A percentile compares a stretch with the other conserved stretches of the same genome.
phyloP scores from a whole-genome alignment of 192 early-diverging fungal genomes.

The Mortierella antarctica region DNA sequence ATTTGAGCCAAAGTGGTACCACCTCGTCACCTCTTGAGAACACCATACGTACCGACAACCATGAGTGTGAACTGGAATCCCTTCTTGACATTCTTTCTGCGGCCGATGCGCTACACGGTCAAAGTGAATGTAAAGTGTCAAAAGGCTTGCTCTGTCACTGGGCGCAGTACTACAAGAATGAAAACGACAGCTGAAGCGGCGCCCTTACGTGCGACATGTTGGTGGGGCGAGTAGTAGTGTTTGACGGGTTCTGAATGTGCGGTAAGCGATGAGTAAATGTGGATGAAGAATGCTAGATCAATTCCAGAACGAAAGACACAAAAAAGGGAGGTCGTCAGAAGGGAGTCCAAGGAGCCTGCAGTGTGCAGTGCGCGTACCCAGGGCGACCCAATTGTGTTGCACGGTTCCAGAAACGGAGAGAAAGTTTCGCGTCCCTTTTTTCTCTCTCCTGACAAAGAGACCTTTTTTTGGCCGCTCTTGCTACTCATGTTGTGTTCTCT shows the following conservation, averaged over 20 bases:
- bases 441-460: no score
- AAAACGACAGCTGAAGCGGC: no score
- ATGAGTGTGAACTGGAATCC: constrained; percentile 97
- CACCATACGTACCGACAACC: constrained; percentile 82
- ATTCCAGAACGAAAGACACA: neutral
- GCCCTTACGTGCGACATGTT: constrained; percentile 45
- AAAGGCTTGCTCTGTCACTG: neutral
- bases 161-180: no score
- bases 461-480: no score
- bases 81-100: constrained; percentile 93
- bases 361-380: no score
- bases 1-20: neutral
- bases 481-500: no score
- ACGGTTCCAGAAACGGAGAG: no score
- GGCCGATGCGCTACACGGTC: constrained; percentile 31
- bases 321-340: neutral
- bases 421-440: no score
- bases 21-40: neutral
- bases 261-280: constrained; percentile 1
- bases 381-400: no score
- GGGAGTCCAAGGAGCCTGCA: neutral
- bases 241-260: neutral
- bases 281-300: neutral
- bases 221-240: neutral
- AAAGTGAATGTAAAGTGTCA: neutral